Base-by-base conservation (phyloP, 108 stramenopile genomes). In the Fragilariopsis cylindrus region DNA sequence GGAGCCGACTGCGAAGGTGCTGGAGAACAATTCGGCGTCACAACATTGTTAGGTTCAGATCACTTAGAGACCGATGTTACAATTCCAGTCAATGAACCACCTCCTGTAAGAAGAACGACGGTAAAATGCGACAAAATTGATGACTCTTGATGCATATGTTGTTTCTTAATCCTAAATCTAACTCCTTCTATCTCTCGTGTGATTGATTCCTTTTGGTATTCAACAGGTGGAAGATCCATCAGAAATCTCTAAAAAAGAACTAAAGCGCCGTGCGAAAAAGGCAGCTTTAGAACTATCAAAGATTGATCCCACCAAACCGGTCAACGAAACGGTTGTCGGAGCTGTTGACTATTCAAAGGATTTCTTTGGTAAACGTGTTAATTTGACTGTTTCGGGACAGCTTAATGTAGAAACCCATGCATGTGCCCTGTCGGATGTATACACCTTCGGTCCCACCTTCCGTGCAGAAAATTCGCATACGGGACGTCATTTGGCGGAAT, bases 1-100 rank as follows among this genome's bases (percentile, higher is more conserved):
- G 84, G 87, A 13, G 88, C 92, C 39, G 98, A 98, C 87, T 97
- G 97, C 81, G 98, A 98, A 89, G 98, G 98, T 12, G 98, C 98
- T 5, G 98, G 98, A 1, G 98, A 98, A 80, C 90, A 90, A 68
- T 97, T 98, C 78, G 75, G 75, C 2, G 92, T 98, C 9, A 90
- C 80, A 3, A 84, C 87, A 0, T 69, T 84, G 80, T 73, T 91
- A 82, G 87, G 87, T 74, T 71, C 76, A 52, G 86, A 82, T 48
- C 87, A 85, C 62, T 64, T 75, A 8, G 49, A 81, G 68, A 68
- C 62, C 47, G 82, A 78, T 30, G 60, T 80, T 13, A 30, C 42
- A 42, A 40, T 80, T 54, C 73, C 79, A n/a, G 19, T 76, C 86
- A 57, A 83, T 90, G 48, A 88, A 85, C 58, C 81, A 58, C 71